Evolutionary conservation across 2,329 filamentous ascomycete genomes (phyloP), one percentile per base, ranked within the genome.

Genomic region (Diaporthe sp.): DNA sequence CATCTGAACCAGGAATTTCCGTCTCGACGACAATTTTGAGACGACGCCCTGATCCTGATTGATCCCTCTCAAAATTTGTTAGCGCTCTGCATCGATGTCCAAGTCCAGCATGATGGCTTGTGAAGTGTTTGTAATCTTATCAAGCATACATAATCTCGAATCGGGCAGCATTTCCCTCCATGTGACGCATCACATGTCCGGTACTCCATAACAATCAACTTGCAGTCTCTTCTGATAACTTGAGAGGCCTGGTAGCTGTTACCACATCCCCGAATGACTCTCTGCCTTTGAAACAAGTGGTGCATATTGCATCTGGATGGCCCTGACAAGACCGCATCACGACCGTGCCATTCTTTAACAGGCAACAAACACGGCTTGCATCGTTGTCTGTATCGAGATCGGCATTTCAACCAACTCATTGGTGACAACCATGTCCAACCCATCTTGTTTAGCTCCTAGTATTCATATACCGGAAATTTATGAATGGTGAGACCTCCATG

Each of bases 401-500:
- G 8, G 32, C 3, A 39, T 22, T 15, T 22, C 19, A 13, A 61
- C 6, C 6, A 4, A 6, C 7, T 27, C n/a, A 10, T 25, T 37
- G 17, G 13, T 1, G n/a, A 17, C 37, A 4, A 3, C 22, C 27
- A 47, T 47, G 7, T n/a, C 25, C 6, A 50, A 1, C 10, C 19
- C 19, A 35, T 7, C 42, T 25, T 10, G 3, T 35, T 13, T 51
- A 61, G 22, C 8, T 3, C 6, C 55, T 59, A 12, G 15, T 22
- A n/a, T 35, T 32, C 25, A 8, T 4, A 50, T 71, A 61, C 3
- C 13, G 10, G 32, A 71, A 61, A 22, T 55, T 71, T 19, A 47
- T 37, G 9, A 61, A 71, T 8, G 69, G 42, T 6, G 55, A 71
- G 55, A 71, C 55, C n/a, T 50, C n/a, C 69, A 61, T 71, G 22